Conservation (phyloP, 2,329 filamentous ascomycete species). For the Microascus cirrosus region DNA sequence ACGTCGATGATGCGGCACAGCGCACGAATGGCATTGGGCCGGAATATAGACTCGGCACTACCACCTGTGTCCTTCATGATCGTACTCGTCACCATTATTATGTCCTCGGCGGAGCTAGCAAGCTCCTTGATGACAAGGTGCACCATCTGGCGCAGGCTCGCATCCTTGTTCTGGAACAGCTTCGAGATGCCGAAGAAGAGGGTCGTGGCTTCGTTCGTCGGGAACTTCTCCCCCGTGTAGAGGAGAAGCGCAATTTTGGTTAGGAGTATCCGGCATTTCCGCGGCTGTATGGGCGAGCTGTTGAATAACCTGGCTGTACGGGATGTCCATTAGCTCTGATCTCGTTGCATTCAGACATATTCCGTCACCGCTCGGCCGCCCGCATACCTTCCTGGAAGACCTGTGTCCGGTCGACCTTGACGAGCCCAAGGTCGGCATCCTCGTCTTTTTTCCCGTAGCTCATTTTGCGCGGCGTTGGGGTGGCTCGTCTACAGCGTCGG, state of each 20-base stretch:
- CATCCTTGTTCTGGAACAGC: slow-evolving; percentile 99
- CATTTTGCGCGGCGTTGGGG: slow-evolving; percentile 48
- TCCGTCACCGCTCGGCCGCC: slow-evolving; percentile 7
- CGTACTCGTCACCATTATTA: slow-evolving; percentile 98
- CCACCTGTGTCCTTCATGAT: slow-evolving; percentile 99
- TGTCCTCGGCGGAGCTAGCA: slow-evolving; percentile 89
- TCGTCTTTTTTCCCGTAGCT: slow-evolving; percentile 99
- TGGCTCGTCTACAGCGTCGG: slow-evolving; percentile 2
- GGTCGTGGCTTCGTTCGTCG: slow-evolving; percentile 91
- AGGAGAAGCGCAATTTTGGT: slow-evolving; percentile 95
- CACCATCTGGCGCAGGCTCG: slow-evolving; percentile 95
- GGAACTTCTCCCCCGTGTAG: slow-evolving; percentile 95
- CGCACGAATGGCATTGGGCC: slow-evolving; percentile 91
- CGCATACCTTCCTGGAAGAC: slow-evolving; percentile 93
- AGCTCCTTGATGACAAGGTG: slow-evolving; percentile 98
- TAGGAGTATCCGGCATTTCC: slow-evolving; percentile 92
- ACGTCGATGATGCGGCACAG: slow-evolving; percentile 96
- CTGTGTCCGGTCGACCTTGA: slow-evolving; percentile 95
- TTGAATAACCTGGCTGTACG: slow-evolving; percentile 86
- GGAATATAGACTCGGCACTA: slow-evolving; percentile 84
- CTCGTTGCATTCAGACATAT: background rate
- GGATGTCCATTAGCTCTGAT: background rate
- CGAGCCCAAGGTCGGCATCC: slow-evolving; percentile 84
- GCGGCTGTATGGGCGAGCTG: slow-evolving; percentile 88
- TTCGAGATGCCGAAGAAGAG: slow-evolving; percentile 99